These are phyloP conservation scores for Scedosporium aurantiacum DNA, from an alignment of 2,329 filamentous ascomycete species.

Conservation along the genomic window DNA sequence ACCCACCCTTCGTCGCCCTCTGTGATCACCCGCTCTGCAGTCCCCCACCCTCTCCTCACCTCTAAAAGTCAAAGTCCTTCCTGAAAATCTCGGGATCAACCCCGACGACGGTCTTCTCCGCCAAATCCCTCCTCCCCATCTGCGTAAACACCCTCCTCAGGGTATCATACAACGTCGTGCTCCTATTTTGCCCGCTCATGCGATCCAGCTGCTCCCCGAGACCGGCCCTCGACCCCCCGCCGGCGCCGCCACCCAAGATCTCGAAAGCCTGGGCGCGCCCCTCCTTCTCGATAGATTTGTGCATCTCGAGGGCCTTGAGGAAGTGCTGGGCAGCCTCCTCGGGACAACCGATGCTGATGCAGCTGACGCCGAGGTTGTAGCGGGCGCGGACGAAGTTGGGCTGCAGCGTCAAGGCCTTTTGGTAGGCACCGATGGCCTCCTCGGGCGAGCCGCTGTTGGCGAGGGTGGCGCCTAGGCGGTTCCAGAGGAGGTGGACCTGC, in stretches of 20 bases:
- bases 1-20: too few relatives aligned
- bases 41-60: neutral
- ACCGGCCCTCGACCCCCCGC: conserved; percentile 17
- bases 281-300: conserved; percentile 81
- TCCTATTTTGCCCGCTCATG: conserved; percentile 90
- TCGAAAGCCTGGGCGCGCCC: conserved; percentile 75
- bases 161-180: conserved; percentile 94
- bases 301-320: conserved; percentile 85
- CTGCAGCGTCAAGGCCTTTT: conserved; percentile 77
- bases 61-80: conserved; percentile 38
- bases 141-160: conserved; percentile 88
- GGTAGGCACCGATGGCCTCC: conserved; percentile 94
- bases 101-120: conserved; percentile 75
- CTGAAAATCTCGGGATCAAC: conserved; percentile 88
- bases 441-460: conserved; percentile 89
- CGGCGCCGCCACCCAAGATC: conserved; percentile 52
- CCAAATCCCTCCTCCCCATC: conserved; percentile 82
- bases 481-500: conserved; percentile 93
- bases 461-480: conserved; percentile 87
- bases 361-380: conserved; percentile 92
- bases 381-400: conserved; percentile 95
- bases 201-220: conserved; percentile 67
- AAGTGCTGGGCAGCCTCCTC: conserved; percentile 88
- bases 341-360: conserved; percentile 95
- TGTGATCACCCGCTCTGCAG: neutral